Evolutionary conservation across 495 filamentous ascomycete genomes (phyloP).

Genomic region (Terfezia claveryi): DNA sequence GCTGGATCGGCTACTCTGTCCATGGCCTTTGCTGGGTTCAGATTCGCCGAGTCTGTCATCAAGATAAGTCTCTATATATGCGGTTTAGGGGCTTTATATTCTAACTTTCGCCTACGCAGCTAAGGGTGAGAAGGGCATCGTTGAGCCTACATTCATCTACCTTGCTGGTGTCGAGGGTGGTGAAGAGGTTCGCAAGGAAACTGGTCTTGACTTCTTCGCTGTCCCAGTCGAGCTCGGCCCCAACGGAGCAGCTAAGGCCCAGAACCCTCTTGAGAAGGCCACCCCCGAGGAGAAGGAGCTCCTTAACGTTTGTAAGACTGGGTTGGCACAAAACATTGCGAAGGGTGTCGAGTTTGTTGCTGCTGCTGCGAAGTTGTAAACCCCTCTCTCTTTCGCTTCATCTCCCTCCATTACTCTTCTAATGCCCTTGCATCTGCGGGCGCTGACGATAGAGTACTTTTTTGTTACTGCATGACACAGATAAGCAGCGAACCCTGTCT

Average conservation of each 20-base stretch:
- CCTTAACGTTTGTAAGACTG: conserved; percentile 47
- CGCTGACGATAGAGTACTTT: too few species aligned
- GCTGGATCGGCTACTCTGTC: conserved; percentile 86
- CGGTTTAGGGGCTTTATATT: not conserved
- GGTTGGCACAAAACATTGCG: conserved; percentile 71
- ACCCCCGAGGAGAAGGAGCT: conserved; percentile 72
- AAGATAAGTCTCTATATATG: conserved; percentile 24
- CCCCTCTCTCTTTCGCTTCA: conserved; percentile 1
- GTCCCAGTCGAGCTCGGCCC: conserved; percentile 79
- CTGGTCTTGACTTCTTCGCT: conserved; percentile 78
- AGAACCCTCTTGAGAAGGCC: conserved; percentile 49
- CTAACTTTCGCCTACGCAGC: conserved; percentile 26
- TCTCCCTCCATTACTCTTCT: not conserved
- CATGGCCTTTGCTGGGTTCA: conserved; percentile 93
- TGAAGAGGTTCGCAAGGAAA: conserved; percentile 56
- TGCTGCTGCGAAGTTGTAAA: conserved; percentile 19
- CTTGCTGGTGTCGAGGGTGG: conserved; percentile 75
- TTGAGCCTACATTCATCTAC: conserved; percentile 89
- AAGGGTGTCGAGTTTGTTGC: conserved; percentile 70
- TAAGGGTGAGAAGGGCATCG: conserved; percentile 70
- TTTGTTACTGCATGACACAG: too few species aligned
- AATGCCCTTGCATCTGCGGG: too few species aligned
- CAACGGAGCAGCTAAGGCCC: conserved; percentile 59
- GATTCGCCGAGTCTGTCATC: conserved; percentile 81
- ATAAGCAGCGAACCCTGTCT: too few species aligned